Conservation (phyloP, 2,329 filamentous ascomycete genomes). For the Alternaria arbusti region DNA sequence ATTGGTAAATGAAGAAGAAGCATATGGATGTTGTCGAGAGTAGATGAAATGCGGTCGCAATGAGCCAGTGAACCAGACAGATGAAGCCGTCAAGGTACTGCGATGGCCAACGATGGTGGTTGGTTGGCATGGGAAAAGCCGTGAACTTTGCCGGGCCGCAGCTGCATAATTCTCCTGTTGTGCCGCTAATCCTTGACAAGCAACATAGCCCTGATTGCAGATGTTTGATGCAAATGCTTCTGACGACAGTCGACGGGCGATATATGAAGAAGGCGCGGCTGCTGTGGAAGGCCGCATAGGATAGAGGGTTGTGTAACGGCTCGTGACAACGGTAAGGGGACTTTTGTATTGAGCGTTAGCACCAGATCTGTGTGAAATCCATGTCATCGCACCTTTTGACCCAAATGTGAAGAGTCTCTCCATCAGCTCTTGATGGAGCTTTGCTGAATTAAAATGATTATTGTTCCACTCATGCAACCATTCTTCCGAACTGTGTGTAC, state of each 20-base stretch:
- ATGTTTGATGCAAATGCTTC: background rate
- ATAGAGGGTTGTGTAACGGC: background rate
- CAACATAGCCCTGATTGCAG: background rate
- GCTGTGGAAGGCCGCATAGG: background rate
- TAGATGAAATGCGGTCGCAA: background rate
- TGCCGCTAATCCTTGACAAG: background rate
- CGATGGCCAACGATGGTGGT: background rate
- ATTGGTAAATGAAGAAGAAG: background rate
- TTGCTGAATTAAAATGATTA: slow-evolving; percentile 2
- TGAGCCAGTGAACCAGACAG: background rate
- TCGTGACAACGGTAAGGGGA: background rate
- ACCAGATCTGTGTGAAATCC: background rate
- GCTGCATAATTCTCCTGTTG: background rate
- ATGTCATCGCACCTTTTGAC: background rate
- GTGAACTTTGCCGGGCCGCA: slow-evolving; percentile 1
- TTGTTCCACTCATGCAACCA: background rate
- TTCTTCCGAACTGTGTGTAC: background rate
- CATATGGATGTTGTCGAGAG: background rate
- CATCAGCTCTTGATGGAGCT: slow-evolving; percentile 9
- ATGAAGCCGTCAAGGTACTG: background rate
- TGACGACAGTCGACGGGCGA: background rate
- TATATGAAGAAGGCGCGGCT: background rate
- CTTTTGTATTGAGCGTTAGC: background rate
- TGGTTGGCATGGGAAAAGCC: slow-evolving; percentile 5
- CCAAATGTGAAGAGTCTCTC: background rate